Conservation (phyloP, 371 early-diverging fungal genomes). For the Mucor sp. region DNA sequence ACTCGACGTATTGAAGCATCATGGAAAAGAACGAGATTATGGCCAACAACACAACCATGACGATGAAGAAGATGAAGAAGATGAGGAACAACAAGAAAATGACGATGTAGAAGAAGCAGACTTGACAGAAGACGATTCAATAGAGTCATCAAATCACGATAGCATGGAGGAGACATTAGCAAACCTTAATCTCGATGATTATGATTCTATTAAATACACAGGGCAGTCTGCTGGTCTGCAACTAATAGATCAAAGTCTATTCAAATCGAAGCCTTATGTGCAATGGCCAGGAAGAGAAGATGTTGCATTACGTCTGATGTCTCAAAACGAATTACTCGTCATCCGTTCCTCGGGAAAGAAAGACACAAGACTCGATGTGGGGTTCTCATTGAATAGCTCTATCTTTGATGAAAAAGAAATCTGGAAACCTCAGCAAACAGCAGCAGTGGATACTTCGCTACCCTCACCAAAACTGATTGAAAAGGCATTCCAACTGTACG, state of each 20-base stretch:
- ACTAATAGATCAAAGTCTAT: slow-evolving; percentile 34
- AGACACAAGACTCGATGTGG: slow-evolving; percentile 37
- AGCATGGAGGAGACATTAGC: slow-evolving; percentile 25
- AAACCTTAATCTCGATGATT: slow-evolving; percentile 38
- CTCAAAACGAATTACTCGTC: slow-evolving; percentile 45
- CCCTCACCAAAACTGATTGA: slow-evolving; percentile 12
- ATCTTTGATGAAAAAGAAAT: slow-evolving; percentile 28
- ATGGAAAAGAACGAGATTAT: neutral
- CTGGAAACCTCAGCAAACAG: neutral
- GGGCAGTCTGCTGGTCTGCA: slow-evolving; percentile 48
- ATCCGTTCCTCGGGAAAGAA: slow-evolving; percentile 32
- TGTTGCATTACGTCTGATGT: slow-evolving; percentile 39
- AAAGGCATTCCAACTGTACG: slow-evolving; percentile 28
- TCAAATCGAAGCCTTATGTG: slow-evolving; percentile 38
- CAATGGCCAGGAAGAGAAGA: slow-evolving; percentile 46
- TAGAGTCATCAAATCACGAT: neutral
- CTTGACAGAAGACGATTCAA: slow-evolving; percentile 6
- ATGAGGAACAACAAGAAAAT: slow-evolving; percentile 21
- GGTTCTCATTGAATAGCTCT: slow-evolving; percentile 38
- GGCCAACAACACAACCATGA: neutral
- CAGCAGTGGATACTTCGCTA: neutral
- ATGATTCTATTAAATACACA: slow-evolving; percentile 49
- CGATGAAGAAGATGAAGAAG: slow-evolving; percentile 19
- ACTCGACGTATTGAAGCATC: slow-evolving; percentile 6
- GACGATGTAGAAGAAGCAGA: slow-evolving; percentile 12